Base-by-base conservation (phyloP, 768 basidiomycete genomes). In the Serendipita sp. region DNA sequence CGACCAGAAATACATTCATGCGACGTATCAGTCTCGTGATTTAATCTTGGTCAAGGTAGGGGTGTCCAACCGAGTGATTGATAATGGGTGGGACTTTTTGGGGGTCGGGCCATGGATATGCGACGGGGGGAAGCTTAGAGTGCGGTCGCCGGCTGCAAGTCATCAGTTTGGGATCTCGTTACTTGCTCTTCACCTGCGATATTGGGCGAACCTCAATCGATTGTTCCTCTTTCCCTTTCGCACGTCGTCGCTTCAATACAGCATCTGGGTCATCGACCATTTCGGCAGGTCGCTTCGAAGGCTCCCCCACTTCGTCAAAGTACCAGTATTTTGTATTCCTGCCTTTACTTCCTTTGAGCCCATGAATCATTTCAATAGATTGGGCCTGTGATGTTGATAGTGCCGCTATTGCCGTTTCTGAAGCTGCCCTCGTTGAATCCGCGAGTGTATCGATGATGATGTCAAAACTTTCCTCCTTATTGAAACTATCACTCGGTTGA, bases 201-300 rank as follows among this genome's bases (percentile, higher is more conserved):
- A 14, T 38, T 14, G 14, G 34, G 5, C 34, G 34, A n/a, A n/a
- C n/a, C n/a, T n/a, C 34, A 38, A 14, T 38, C 34, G 34, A 38
- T 14, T 38, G 34, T 14, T 14, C 34, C 14, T 38, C 34, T 38
- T 7, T 5, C 14, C 14, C 14, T 38, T 38, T 38, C 14, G 34
- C 34, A 5, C 53, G 53, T 11, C 30, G 20, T 5, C 53, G 53
- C 28, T 58, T 58, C 22, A 58, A 31, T n/a, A 58, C 31, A 24
- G 53, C 53, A 31, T 58, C 53, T 11, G 53, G 53, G 53, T 58
- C 30, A n/a, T 58, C 53, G 22, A 58, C 22, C 53, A 58, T 58
- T 22, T 58, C 53, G 17, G 53, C 22, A 28, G 22, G 53, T 24
- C 31, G 22, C 22, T 22, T 31, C 11, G 53, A 31, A 11, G 53